phyloP scores from a whole-genome alignment of 768 basidiomycete genomes.

The Ramaria rubella region DNA sequence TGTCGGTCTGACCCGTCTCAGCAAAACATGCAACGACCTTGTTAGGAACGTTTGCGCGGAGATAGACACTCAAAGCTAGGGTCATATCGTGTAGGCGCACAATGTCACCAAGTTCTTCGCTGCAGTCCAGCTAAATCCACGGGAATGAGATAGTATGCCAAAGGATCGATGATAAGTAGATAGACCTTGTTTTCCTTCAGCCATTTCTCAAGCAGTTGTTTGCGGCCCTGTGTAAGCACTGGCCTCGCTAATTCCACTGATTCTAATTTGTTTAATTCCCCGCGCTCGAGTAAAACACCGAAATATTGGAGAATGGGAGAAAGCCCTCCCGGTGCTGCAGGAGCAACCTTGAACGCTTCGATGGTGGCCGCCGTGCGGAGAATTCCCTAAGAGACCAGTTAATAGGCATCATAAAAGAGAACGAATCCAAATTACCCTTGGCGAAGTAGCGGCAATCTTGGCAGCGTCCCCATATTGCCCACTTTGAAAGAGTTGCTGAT shows the following conservation, averaged over 20 bases:
- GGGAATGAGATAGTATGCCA: background rate
- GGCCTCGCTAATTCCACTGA: slow-evolving; percentile 94
- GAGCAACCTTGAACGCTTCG: slow-evolving; percentile 94
- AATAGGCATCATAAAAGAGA: background rate
- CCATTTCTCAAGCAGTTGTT: slow-evolving; percentile 98
- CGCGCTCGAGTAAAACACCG: slow-evolving; percentile 96
- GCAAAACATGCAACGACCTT: slow-evolving; percentile 99
- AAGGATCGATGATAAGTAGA: background rate
- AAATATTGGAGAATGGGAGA: slow-evolving; percentile 98
- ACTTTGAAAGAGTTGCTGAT: slow-evolving; percentile 81
- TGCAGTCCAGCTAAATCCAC: slow-evolving; percentile 77
- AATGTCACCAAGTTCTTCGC: slow-evolving; percentile 96
- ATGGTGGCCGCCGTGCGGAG: slow-evolving; percentile 92
- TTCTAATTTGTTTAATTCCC: slow-evolving; percentile 94
- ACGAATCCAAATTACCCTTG: slow-evolving; percentile 44
- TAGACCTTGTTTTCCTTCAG: slow-evolving; percentile 95
- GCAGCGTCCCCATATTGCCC: slow-evolving; percentile 93
- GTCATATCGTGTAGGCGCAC: slow-evolving; percentile 95
- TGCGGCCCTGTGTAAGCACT: slow-evolving; percentile 91
- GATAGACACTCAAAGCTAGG: slow-evolving; percentile 92
- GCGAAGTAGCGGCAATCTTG: slow-evolving; percentile 96
- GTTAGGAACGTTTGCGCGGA: slow-evolving; percentile 95
- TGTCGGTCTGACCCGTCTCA: slow-evolving; percentile 96
- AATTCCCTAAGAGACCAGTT: slow-evolving; percentile 57
- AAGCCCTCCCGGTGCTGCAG: slow-evolving; percentile 81